Evolutionary conservation across 1,284 basidiomycete genomes (phyloP), one percentile per base, ranked within the genome.

Genomic region (Fomitiporia mediterranea): DNA sequence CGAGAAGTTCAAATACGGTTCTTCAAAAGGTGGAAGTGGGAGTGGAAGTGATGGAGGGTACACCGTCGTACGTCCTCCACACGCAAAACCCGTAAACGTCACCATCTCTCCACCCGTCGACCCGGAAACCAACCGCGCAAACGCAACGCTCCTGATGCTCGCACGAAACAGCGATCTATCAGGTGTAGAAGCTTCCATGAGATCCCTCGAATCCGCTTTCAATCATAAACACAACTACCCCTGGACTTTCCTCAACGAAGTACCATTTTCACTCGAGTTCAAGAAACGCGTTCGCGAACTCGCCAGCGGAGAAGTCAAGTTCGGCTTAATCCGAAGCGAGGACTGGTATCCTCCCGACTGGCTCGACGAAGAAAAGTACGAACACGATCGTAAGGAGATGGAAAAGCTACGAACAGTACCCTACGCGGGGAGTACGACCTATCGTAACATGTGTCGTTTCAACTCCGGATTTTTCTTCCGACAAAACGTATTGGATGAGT

Each of bases 321-420:
- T 84, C 62, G 85, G 85, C 1, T 66, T 77, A n/a, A 81, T 89
- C 27, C 68, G 71, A 11, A 56, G 43, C n/a, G 69, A 73, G 3
- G 69, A 75, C 47, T 77, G 74, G 75, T 65, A 65, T 51, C 83
- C 86, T 63, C 84, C 85, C 0, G 74, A 75, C 23, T 86, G 81
- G 79, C 81, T 84, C 59, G 80, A 83, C 66, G 80, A 85, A 66
- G 72, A 75, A 1, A 75, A 73, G 53, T 85, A 84, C 0, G 71
- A 76, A 3, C 70, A 70, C 15, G 71, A 72, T 15, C 70, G 85
- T 56, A 70, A 78, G 51, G 72, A 27, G 13, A 27, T 56, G 53
- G 39, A 30, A 25, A 17, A 13, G 11, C 7, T 47, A 9, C 58
- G 38, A 9, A 32, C n/a, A 2, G 37, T 50, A 35, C 53, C 53